Evolutionary conservation across 2,329 filamentous ascomycete genomes (phyloP).

Genomic region (Clarireedia hainanense): DNA sequence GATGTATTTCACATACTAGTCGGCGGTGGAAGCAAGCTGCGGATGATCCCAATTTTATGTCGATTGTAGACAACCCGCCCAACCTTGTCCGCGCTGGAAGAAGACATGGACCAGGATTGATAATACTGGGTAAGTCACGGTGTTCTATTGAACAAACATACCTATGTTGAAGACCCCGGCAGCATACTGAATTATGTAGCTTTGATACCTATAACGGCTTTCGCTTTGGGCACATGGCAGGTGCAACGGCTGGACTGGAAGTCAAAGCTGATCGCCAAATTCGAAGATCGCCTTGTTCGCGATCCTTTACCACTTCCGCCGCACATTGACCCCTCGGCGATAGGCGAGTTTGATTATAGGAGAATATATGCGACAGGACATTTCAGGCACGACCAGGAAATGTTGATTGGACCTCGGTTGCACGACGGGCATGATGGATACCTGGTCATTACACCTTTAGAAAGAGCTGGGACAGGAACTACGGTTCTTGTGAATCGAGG

Average conservation of each 20-base stretch:
- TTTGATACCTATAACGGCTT: slow-evolving; percentile 84
- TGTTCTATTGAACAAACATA: not conserved
- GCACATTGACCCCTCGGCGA: slow-evolving; percentile 69
- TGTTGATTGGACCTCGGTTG: slow-evolving; percentile 88
- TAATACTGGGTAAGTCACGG: slow-evolving; percentile 55
- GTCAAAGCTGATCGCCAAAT: slow-evolving; percentile 80
- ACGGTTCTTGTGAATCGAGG: slow-evolving; percentile 84
- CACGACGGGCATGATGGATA: slow-evolving; percentile 85
- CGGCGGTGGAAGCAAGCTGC: slow-evolving; percentile 31
- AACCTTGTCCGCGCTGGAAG: slow-evolving; percentile 66
- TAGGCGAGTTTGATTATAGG: slow-evolving; percentile 87
- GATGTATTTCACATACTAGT: slow-evolving; percentile 20
- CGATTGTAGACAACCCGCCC: slow-evolving; percentile 79
- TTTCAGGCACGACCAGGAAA: slow-evolving; percentile 84
- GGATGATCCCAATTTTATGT: slow-evolving; percentile 74
- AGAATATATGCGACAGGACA: slow-evolving; percentile 67
- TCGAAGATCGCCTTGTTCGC: slow-evolving; percentile 84
- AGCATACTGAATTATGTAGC: slow-evolving; percentile 16
- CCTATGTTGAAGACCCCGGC: too few relatives aligned
- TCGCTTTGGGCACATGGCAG: slow-evolving; percentile 89
- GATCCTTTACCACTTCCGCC: slow-evolving; percentile 80
- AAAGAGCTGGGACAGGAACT: slow-evolving; percentile 53
- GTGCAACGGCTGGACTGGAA: slow-evolving; percentile 92
- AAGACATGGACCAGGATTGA: slow-evolving; percentile 70
- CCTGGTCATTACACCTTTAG: slow-evolving; percentile 84